A percentile compares a stretch with the other conserved stretches of the same genome.
These are phyloP conservation scores for Leccinum solheimii DNA, from an alignment of 1,284 basidiomycete genomes.

Conservation along the genomic window DNA sequence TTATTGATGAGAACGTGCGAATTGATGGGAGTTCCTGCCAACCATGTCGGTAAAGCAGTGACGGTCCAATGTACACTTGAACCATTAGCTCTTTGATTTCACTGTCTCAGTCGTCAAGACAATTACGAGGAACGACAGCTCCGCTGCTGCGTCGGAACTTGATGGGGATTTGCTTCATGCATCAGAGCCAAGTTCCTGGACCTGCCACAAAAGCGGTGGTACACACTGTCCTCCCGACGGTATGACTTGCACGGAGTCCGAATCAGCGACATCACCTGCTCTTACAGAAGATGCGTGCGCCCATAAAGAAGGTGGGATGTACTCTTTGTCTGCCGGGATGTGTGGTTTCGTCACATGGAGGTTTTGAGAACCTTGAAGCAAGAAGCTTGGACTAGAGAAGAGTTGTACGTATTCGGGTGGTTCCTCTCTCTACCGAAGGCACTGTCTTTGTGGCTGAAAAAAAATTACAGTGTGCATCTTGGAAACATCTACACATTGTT, in stretches of 20 bases:
- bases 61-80: background rate
- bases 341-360: background rate
- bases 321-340: background rate
- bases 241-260: background rate
- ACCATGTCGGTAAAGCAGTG: background rate
- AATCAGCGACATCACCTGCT: background rate
- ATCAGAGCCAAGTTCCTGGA: background rate
- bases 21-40: background rate
- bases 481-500: background rate
- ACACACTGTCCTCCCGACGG: background rate
- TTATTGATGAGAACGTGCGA: background rate
- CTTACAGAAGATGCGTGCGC: background rate
- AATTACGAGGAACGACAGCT: background rate
- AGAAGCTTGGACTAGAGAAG: background rate
- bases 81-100: background rate
- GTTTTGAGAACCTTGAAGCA: background rate
- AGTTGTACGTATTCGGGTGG: background rate
- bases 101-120: background rate
- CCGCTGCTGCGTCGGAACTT: background rate
- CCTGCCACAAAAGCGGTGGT: background rate
- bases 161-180: background rate
- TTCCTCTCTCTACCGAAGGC: background rate
- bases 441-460: background rate
- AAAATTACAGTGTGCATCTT: background rate
- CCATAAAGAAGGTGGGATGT: background rate